Conservation (phyloP, 1,284 basidiomycete species). For the Ceratobasidium sp. region DNA sequence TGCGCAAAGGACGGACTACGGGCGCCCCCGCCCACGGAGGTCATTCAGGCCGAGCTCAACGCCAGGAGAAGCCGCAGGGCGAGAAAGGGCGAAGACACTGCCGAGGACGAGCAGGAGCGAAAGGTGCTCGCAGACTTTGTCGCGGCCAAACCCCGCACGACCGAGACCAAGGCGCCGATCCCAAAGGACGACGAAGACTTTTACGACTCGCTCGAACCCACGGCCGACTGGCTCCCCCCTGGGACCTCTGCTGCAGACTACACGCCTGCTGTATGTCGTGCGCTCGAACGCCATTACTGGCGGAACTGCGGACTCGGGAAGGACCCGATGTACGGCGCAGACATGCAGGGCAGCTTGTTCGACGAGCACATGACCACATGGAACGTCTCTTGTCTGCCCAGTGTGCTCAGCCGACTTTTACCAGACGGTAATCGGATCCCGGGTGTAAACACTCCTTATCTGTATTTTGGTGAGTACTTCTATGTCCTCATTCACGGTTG, state of each 20-base stretch:
- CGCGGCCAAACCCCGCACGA: not conserved
- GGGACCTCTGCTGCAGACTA: conserved; percentile 77
- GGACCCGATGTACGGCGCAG: conserved; percentile 95
- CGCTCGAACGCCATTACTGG: conserved; percentile 93
- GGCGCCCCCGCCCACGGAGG: conserved; percentile 39
- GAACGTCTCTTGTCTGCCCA: conserved; percentile 94
- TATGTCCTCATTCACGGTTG: not conserved
- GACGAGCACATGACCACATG: conserved; percentile 81
- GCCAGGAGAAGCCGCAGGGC: conserved; percentile 43
- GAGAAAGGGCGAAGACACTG: conserved; percentile 50
- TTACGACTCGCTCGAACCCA: conserved; percentile 72
- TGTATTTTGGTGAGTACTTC: conserved; percentile 75
- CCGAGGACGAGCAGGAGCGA: conserved; percentile 29
- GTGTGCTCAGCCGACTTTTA: conserved; percentile 83
- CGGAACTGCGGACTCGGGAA: conserved; percentile 86
- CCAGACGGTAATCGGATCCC: conserved; percentile 72
- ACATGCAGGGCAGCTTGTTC: conserved; percentile 91
- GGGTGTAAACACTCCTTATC: conserved; percentile 96
- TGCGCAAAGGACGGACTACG: conserved; percentile 62
- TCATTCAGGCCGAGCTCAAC: conserved; percentile 43
- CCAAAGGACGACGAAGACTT: conserved; percentile 58
- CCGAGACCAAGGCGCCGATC: not conserved
- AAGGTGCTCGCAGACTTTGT: not conserved
- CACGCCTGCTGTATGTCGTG: conserved; percentile 83
- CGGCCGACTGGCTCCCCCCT: conserved; percentile 77